Percentiles rank a stretch among this genome's conserved stretches.
phyloP scores from a whole-genome alignment of 345 rosid genomes.

The Atalantia buxifolia region DNA sequence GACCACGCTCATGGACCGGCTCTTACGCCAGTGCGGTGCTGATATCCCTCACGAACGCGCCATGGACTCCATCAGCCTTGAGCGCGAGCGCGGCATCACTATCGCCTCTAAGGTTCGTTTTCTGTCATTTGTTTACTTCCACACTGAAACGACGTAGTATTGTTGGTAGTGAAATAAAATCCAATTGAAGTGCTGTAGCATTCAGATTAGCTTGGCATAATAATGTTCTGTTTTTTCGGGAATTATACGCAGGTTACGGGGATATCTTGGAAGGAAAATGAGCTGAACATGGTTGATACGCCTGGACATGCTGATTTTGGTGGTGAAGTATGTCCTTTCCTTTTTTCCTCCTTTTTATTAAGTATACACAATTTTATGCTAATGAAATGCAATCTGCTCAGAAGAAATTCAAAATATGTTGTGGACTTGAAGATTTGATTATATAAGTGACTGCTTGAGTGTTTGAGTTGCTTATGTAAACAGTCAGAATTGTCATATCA shows the following conservation, averaged over 20 bases:
- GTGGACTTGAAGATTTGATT: background rate
- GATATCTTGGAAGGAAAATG: slow-evolving; percentile 78
- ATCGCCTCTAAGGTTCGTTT: slow-evolving; percentile 74
- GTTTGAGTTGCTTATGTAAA: background rate
- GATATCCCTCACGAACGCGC: slow-evolving; percentile 98
- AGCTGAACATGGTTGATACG: slow-evolving; percentile 97
- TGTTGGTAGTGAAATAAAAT: background rate
- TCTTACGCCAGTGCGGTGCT: slow-evolving; percentile 97
- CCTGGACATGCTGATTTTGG: slow-evolving; percentile 99
- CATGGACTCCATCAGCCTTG: slow-evolving; percentile 96
- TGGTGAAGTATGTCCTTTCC: slow-evolving; percentile 76
- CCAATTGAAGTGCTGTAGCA: background rate
- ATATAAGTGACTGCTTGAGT: background rate
- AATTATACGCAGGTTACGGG: slow-evolving; percentile 67
- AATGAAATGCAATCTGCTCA: background rate
- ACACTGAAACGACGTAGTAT: background rate
- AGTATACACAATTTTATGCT: background rate
- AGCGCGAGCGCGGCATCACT: slow-evolving; percentile 96
- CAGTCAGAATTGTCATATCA: background rate
- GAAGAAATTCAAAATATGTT: background rate
- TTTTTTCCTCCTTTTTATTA: background rate
- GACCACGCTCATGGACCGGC: slow-evolving; percentile 96
- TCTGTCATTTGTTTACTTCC: background rate
- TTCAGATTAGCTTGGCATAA: background rate
- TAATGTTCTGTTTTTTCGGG: background rate